Conservation (phyloP, 495 filamentous ascomycete genomes). For the Peziza echinospora region DNA sequence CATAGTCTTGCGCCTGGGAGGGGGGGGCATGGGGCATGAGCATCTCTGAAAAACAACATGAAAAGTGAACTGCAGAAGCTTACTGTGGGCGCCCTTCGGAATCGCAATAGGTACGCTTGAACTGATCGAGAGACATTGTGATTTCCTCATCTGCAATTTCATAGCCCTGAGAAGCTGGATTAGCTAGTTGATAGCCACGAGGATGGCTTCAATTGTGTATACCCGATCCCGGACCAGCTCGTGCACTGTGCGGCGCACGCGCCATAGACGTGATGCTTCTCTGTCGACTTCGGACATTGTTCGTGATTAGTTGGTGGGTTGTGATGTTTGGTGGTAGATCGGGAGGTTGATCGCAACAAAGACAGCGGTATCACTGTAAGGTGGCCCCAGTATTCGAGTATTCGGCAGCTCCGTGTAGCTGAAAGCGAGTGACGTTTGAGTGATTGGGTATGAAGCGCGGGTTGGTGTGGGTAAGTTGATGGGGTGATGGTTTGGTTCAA, state of each 20-base stretch:
- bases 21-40: slow-evolving; percentile 29
- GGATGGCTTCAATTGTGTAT: slow-evolving; percentile 14
- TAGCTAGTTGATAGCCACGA: slow-evolving; percentile 2
- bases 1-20: slow-evolving; percentile 59
- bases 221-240: slow-evolving; percentile 75
- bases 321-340: no score
- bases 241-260: slow-evolving; percentile 67
- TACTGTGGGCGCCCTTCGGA: slow-evolving; percentile 37
- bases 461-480: no score
- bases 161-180: slow-evolving; percentile 46
- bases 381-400: no score
- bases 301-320: no score
- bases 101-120: slow-evolving; percentile 43
- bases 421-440: no score
- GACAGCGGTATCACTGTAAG: no score
- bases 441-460: no score
- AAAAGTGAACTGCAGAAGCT: slow-evolving; percentile 9
- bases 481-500: no score
- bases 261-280: slow-evolving; percentile 56
- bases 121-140: slow-evolving; percentile 53
- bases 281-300: slow-evolving; percentile 34
- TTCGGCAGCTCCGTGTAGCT: no score
- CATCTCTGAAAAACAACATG: background rate
- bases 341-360: no score
- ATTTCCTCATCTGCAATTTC: slow-evolving; percentile 77